Evolutionary conservation across 1,284 basidiomycete species (phyloP).

Genomic region (Stereum hirsutum): DNA sequence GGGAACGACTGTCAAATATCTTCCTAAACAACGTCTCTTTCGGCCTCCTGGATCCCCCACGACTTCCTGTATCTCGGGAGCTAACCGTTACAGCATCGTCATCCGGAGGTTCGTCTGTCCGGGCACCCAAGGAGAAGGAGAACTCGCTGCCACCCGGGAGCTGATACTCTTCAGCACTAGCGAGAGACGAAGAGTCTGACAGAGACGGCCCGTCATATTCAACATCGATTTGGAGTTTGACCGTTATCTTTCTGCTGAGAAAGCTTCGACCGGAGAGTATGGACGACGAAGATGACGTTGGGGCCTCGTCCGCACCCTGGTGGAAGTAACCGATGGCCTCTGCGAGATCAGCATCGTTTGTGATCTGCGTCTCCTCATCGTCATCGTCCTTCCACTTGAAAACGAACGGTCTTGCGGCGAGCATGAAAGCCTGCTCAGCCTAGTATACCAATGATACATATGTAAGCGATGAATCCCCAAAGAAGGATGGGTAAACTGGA

Average conservation of each 20-base stretch:
- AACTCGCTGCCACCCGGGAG: conserved; percentile 49
- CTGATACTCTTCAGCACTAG: conserved; percentile 65
- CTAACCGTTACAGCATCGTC: conserved; percentile 69
- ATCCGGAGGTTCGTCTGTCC: conserved; percentile 31
- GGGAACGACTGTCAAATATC: conserved; percentile 5
- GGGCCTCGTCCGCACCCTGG: conserved; percentile 67
- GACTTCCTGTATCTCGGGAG: conserved; percentile 44
- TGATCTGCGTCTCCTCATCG: conserved; percentile 63
- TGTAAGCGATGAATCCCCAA: background rate
- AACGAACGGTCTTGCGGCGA: conserved; percentile 58
- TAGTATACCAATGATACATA: too few relatives aligned
- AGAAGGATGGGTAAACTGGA: too few relatives aligned
- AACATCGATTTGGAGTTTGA: conserved; percentile 67
- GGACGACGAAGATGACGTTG: conserved; percentile 61
- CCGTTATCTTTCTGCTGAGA: conserved; percentile 54
- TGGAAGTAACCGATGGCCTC: conserved; percentile 83
- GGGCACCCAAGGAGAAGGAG: conserved; percentile 38
- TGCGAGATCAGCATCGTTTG: conserved; percentile 63
- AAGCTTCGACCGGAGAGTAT: conserved; percentile 67
- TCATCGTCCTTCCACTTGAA: conserved; percentile 86
- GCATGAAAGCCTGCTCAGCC: conserved; percentile 78
- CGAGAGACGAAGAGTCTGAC: conserved; percentile 77
- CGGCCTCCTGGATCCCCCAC: background rate
- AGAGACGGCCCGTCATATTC: conserved; percentile 89
- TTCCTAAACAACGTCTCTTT: conserved; percentile 10